phyloP scores from a whole-genome alignment of 176 grass and related monocot genomes.

The Echinochloa phyllopogon region DNA sequence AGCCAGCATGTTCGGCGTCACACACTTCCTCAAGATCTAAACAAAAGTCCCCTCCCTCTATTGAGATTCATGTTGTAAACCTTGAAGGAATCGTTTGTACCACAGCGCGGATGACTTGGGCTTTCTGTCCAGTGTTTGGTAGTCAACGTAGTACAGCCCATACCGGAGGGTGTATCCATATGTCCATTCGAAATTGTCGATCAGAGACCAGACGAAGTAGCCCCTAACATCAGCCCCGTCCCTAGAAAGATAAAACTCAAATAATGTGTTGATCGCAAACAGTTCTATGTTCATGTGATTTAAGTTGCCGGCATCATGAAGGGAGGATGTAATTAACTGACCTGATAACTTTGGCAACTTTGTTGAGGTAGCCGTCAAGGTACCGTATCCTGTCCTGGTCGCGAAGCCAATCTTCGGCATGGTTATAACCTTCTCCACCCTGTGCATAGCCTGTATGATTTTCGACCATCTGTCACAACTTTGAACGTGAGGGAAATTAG shows the following conservation, averaged over 20 bases:
- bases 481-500: not conserved
- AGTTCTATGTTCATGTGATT: not conserved
- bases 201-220: conserved; percentile 70
- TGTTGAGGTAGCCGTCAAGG: conserved; percentile 52
- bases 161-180: conserved; percentile 63
- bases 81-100: conserved; percentile 58
- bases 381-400: conserved; percentile 53
- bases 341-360: conserved; percentile 60
- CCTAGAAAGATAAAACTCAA: conserved; percentile 14
- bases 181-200: conserved; percentile 73
- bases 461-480: not conserved
- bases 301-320: not conserved
- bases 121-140: conserved; percentile 52
- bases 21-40: not conserved
- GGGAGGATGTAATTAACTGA: not conserved
- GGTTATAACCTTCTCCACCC: conserved; percentile 11
- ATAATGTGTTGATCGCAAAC: not conserved
- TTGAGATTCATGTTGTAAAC: not conserved
- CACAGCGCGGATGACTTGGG: conserved; percentile 66
- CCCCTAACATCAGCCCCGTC: conserved; percentile 72
- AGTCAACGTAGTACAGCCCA: conserved; percentile 59
- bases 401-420: conserved; percentile 47
- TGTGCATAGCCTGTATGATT: conserved; percentile 54
- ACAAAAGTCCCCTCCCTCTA: not conserved
- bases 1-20: not conserved